phyloP scores from a whole-genome alignment of 2,329 filamentous ascomycete genomes.

The Exserohilum rostratum region DNA sequence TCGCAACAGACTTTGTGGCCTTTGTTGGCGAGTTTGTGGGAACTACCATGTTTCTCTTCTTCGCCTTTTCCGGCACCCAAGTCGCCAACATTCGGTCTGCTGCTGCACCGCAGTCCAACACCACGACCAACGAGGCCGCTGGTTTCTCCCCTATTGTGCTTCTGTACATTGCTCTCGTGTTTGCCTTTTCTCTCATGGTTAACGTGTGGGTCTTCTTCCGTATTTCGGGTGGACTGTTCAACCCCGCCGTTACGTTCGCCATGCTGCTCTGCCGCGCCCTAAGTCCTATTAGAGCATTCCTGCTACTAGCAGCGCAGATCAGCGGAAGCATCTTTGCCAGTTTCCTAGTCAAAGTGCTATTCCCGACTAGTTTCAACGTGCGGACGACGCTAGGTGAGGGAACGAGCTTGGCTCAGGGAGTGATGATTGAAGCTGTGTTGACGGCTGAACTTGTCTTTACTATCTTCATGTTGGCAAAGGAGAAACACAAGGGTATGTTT shows the following conservation, averaged over 20 bases:
- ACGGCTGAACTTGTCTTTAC: conserved; percentile 48
- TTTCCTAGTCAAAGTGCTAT: conserved; percentile 53
- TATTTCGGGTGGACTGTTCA: conserved; percentile 43
- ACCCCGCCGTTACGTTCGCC: conserved; percentile 43
- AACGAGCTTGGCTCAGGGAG: conserved; percentile 52
- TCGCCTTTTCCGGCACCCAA: conserved; percentile 53
- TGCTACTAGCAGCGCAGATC: conserved; percentile 55
- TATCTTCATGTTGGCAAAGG: conserved; percentile 67
- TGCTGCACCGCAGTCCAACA: conserved; percentile 41
- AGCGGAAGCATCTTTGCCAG: conserved; percentile 53
- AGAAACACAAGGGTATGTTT: conserved; percentile 66
- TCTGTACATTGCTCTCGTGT: conserved; percentile 47
- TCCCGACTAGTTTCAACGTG: conserved; percentile 55
- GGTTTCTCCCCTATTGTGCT: conserved; percentile 54
- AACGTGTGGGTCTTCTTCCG: conserved; percentile 51
- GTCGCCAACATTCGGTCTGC: conserved; percentile 57
- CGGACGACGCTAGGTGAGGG: conserved; percentile 51
- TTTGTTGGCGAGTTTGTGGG: conserved; percentile 56
- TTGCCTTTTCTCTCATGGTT: conserved; percentile 47
- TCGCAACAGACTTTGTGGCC: conserved; percentile 47
- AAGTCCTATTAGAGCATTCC: conserved; percentile 48
- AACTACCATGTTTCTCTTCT: conserved; percentile 54
- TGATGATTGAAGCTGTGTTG: conserved; percentile 52
- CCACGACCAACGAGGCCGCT: conserved; percentile 53
- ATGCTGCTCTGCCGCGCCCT: conserved; percentile 50